phyloP scores from a whole-genome alignment of 2,329 filamentous ascomycete genomes.

The Botryotinia globosa region DNA sequence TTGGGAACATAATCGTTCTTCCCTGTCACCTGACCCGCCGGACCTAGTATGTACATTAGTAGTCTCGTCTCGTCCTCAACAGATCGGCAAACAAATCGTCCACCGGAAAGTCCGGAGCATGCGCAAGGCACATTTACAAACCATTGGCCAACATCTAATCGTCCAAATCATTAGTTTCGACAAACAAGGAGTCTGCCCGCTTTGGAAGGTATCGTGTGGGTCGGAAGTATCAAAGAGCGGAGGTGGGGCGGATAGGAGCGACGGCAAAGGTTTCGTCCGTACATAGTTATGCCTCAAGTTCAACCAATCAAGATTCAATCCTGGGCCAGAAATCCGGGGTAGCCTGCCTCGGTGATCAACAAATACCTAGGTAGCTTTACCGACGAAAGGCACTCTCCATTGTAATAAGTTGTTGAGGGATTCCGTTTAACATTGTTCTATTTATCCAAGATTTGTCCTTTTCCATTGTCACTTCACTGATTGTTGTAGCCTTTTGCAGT shows the following conservation, averaged over 20 bases:
- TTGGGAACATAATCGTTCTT: not conserved
- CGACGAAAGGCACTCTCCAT: not conserved
- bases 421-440: not conserved
- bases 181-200: not conserved
- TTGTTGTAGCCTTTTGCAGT: not conserved
- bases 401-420: not conserved
- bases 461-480: not conserved
- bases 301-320: not conserved
- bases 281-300: not conserved
- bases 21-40: not conserved
- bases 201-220: not conserved
- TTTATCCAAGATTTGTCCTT: not conserved
- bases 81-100: not conserved
- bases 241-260: not conserved
- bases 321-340: conserved; percentile 1
- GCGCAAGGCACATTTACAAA: not conserved
- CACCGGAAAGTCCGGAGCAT: not conserved
- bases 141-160: not conserved
- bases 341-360: conserved; percentile 7
- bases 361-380: not conserved
- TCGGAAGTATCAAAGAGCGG: not conserved
- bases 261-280: not conserved
- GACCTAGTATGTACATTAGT: too few relatives aligned
- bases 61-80: not conserved
- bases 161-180: not conserved